A percentile compares a stretch with the other conserved stretches of the same genome.
Conservation (phyloP, 2,329 filamentous ascomycete genomes). For the Leptosphaerulina australis region DNA sequence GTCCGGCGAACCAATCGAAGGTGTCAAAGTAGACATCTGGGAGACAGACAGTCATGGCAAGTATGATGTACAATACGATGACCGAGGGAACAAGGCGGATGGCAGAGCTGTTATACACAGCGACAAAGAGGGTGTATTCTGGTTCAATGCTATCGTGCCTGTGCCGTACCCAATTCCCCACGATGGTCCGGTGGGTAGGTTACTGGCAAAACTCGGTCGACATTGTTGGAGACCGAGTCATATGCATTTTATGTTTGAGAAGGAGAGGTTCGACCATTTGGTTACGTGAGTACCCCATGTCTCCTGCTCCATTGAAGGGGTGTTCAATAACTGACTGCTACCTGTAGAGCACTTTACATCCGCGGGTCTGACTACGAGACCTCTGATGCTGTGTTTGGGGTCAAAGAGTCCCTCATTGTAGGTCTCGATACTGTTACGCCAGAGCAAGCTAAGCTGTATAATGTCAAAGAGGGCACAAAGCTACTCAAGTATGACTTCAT, state of each 20-base stretch:
- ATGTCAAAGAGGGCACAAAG: constrained; percentile 66
- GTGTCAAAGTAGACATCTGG: constrained; percentile 81
- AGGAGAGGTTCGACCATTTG: constrained; percentile 65
- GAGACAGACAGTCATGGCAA: constrained; percentile 80
- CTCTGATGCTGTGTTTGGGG: constrained; percentile 84
- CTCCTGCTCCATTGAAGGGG: neutral
- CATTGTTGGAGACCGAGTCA: constrained; percentile 49
- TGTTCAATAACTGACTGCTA: neutral
- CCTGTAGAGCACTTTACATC: constrained; percentile 72
- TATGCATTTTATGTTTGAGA: constrained; percentile 69
- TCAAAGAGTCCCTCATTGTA: constrained; percentile 74
- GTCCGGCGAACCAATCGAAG: constrained; percentile 64
- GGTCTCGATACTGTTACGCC: constrained; percentile 35
- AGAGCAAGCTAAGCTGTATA: constrained; percentile 52
- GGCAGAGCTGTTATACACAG: constrained; percentile 73
- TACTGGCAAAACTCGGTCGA: constrained; percentile 37
- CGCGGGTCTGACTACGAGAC: constrained; percentile 81
- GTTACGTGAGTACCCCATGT: constrained; percentile 69
- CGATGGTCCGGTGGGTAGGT: constrained; percentile 70
- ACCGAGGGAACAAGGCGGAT: constrained; percentile 65
- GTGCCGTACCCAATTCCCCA: constrained; percentile 85
- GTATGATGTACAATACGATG: constrained; percentile 80
- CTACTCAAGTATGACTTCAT: constrained; percentile 78
- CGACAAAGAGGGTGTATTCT: constrained; percentile 76
- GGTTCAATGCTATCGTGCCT: constrained; percentile 83